Evolutionary conservation across 2,329 filamentous ascomycete genomes (phyloP), one percentile per base, ranked within the genome.

Genomic region (Cercospora citrullina): DNA sequence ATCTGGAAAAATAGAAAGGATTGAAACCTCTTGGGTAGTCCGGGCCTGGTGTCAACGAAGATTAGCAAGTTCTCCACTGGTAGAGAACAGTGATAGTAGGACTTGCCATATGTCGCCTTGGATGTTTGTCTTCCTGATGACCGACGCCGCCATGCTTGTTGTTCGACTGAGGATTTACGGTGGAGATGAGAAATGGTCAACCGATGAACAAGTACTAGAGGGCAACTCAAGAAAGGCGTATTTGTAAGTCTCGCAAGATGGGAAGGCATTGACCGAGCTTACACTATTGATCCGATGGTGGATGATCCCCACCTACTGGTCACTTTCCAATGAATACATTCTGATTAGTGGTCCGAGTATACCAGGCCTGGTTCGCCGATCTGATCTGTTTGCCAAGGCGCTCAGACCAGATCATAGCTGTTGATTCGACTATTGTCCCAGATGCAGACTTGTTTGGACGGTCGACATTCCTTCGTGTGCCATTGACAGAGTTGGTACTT

Each of bases 81-180:
- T 45, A 45, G 39, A 45, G 58, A 60, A 36, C 14, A 42, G 58
- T 39, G 58, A 60, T 12, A 60, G 58, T 1, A 60, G 58, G 58
- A 60, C 58, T 60, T 60, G 58, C 58, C 58, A 60, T 60, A 60
- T 60, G 58, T 60, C 58, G 58, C 58, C 58, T 60, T 60, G 58
- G 23, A 60, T 60, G 58, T 60, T 60, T 21, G 58, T 60, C 58
- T 60, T 60, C 58, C 58, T 60, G 31, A 60, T 60, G 16, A 42
- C 58, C 31, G 58, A 60, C 58, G 58, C 58, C 58, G 58, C 31
- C 58, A 60, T 60, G 58, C 58, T 60, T 42, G 58, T 60, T 42
- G 31, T 60, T 42, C 31, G 58, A 60, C 58, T 26, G 31, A 60
- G 31, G 58, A 45, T 6, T 45, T 45, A 45, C 39, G 39, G 39